phyloP scores from a whole-genome alignment of 2,329 filamentous ascomycete genomes.

The Stachybotrys echinatus region DNA sequence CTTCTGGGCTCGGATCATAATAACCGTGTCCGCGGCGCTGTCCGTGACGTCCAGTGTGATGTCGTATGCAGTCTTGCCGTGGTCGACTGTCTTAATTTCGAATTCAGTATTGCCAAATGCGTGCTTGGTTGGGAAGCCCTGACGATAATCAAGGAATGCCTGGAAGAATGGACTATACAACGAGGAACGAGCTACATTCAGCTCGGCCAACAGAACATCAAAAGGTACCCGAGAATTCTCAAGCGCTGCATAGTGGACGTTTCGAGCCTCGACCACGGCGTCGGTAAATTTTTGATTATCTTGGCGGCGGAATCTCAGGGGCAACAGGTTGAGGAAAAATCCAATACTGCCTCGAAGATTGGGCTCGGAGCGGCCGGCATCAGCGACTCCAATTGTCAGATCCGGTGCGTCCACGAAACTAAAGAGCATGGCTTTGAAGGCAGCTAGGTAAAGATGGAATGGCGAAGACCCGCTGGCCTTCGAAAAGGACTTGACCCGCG shows the following conservation, averaged over 20 bases:
- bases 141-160: conserved; percentile 26
- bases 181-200: conserved; percentile 32
- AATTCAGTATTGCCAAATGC: conserved; percentile 11
- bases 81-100: conserved; percentile 9
- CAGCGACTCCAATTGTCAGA: conserved; percentile 42
- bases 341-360: conserved; percentile 32
- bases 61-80: conserved; percentile 19
- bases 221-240: conserved; percentile 40
- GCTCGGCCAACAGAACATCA: conserved; percentile 37
- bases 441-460: conserved; percentile 42
- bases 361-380: conserved; percentile 35
- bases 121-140: conserved; percentile 13
- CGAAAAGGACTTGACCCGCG: conserved; percentile 15
- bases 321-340: conserved; percentile 42
- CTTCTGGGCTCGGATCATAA: conserved; percentile 17
- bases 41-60: conserved; percentile 31
- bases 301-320: conserved; percentile 31
- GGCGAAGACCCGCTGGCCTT: conserved; percentile 10
- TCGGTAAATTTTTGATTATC: conserved; percentile 13
- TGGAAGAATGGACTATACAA: conserved; percentile 44
- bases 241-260: conserved; percentile 27
- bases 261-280: conserved; percentile 11
- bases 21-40: conserved; percentile 7
- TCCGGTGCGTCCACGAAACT: conserved; percentile 26
- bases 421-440: conserved; percentile 30